Conservation (phyloP, 1,284 basidiomycete species). For the Termitomyces sp. region DNA sequence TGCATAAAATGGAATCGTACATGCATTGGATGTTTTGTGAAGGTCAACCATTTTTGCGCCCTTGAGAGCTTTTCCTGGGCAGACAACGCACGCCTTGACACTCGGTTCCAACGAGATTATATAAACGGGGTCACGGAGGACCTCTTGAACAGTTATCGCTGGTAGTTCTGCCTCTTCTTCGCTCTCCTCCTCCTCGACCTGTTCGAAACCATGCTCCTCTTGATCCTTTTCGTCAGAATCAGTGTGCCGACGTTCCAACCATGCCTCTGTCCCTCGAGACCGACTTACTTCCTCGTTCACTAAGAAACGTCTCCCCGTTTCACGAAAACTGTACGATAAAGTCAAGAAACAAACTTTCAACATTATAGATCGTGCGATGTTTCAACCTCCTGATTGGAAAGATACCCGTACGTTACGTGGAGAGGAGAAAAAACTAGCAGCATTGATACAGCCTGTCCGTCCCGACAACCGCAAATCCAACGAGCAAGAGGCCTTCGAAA, state of each 20-base stretch:
- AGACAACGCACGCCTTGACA: conserved; percentile 61
- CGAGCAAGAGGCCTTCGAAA: conserved; percentile 19
- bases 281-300: conserved; percentile 1
- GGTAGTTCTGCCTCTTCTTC: conserved; percentile 28
- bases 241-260: not conserved
- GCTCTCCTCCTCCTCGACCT: conserved; percentile 27
- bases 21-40: conserved; percentile 65
- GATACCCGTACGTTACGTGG: conserved; percentile 20
- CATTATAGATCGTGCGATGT: conserved; percentile 16
- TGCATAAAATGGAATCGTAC: conserved; percentile 33
- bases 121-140: conserved; percentile 62
- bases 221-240: conserved; percentile 25
- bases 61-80: conserved; percentile 73
- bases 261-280: not conserved
- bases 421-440: conserved; percentile 17
- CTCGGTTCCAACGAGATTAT: conserved; percentile 48
- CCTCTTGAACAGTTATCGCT: conserved; percentile 55
- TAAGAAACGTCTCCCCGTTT: not conserved
- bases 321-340: not conserved
- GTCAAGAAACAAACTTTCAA: conserved; percentile 1
- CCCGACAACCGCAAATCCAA: conserved; percentile 12
- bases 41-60: conserved; percentile 53
- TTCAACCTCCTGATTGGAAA: conserved; percentile 15
- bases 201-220: conserved; percentile 19
- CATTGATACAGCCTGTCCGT: conserved; percentile 5